These are phyloP conservation scores for Coemansia sp. DNA, from an alignment of 371 early-diverging fungal genomes.

Conservation along the genomic window DNA sequence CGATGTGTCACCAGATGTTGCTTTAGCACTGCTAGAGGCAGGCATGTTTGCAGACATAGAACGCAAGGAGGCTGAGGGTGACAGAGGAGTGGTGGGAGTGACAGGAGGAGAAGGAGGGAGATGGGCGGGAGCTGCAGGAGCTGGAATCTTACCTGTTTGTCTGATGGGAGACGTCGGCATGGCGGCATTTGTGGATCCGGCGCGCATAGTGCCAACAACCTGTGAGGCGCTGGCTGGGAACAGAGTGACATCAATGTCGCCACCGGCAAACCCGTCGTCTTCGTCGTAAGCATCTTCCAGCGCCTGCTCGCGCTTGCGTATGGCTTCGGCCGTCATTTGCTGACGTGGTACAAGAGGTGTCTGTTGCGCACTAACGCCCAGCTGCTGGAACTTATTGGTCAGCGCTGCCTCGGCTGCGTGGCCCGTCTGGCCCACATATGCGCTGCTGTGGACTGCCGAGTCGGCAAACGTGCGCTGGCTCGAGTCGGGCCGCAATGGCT, in stretches of 20 bases:
- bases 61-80: not conserved
- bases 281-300: constrained; percentile 42
- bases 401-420: constrained; percentile 10
- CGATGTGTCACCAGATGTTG: not conserved
- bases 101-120: constrained; percentile 6
- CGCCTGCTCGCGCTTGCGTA: constrained; percentile 32
- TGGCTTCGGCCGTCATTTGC: constrained; percentile 20
- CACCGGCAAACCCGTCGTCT: constrained; percentile 35
- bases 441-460: constrained; percentile 14
- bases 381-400: constrained; percentile 19
- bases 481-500: constrained; percentile 10
- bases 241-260: constrained; percentile 28
- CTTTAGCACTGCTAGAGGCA: not conserved
- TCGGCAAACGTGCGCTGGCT: constrained; percentile 4
- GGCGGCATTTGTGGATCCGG: constrained; percentile 8
- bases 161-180: constrained; percentile 9
- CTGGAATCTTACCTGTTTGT: constrained; percentile 34
- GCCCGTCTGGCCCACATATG: not conserved
- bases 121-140: constrained; percentile 6
- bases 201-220: constrained; percentile 27
- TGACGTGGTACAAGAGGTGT: constrained; percentile 13
- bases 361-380: constrained; percentile 21
- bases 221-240: constrained; percentile 33
- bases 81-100: not conserved
- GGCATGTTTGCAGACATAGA: not conserved